Base-by-base conservation (phyloP, 805 yeast species). In the Yarrowia osloensis region DNA sequence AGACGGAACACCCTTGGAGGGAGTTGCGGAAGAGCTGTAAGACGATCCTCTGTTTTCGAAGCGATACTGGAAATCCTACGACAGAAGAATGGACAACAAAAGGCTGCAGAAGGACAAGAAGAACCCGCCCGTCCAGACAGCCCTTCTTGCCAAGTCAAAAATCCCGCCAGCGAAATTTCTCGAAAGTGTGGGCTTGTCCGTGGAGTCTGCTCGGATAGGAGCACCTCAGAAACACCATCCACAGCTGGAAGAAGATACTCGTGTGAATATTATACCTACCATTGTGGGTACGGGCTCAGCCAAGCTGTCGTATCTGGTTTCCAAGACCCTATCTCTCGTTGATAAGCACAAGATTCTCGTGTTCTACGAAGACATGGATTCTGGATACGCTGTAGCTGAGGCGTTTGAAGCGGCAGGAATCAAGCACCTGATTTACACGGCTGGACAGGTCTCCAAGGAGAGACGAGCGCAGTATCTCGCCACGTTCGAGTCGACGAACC, bases 341-440 rank as follows among this genome's bases (percentile, higher is more conserved):
- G 73, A 9, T 79, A 80, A 3, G 73, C 84, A 63, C 86, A 88
- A 73, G 82, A 88, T 17, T 2, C 79, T 88, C 29, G 85, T 88
- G 0, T 88, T 88, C 73, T 88, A 85, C 73, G 91, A 88, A 69
- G 86, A 85, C 74, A 90, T 87, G 73, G 91, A 88, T 70, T 82
- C 86, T 57, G 92, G 91, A 0, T 88, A 85, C 72, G 87, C 86
- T 72, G 73, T 88, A 31, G 82, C 89, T 0, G 93, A 88, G 70
- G 78, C 86, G 13, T 72, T 88, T 59, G 92, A 88, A 74, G 68
- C 87, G 0, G 70, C 86, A 19, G 91, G 92, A 0, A 73, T 88
- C 21, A 80, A 82, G 47, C 88, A 87, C 72, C 79, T 87, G 54
- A 80, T 88, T 71, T 88, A 88, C 76, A 86, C 91, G 0, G 82